These are phyloP conservation scores for Penicillium sclerotigenum DNA, from an alignment of 2,329 filamentous ascomycete genomes.

Conservation along the genomic window DNA sequence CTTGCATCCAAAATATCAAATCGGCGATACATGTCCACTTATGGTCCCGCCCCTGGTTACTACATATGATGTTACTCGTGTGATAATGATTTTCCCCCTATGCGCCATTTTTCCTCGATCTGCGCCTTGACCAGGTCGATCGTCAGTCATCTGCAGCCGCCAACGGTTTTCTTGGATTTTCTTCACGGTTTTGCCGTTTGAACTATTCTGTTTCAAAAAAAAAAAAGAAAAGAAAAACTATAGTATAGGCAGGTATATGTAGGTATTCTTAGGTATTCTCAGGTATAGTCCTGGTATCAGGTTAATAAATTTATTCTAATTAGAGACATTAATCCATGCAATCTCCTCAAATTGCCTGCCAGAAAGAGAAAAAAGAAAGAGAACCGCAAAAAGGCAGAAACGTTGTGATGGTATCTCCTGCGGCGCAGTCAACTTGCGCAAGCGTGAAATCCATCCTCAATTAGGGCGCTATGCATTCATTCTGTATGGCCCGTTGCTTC, in stretches of 20 bases:
- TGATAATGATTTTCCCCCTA: slow-evolving; percentile 2
- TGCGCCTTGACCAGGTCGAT: slow-evolving; percentile 10
- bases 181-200: slow-evolving; percentile 9
- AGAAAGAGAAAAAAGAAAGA: neutral
- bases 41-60: neutral
- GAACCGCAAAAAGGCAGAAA: neutral
- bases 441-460: slow-evolving; percentile 2
- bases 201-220: neutral
- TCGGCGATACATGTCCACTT: slow-evolving; percentile 1
- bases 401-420: slow-evolving; percentile 1
- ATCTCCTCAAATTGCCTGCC: neutral
- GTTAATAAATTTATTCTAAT: neutral
- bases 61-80: neutral
- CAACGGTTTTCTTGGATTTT: slow-evolving; percentile 17
- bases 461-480: neutral
- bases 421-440: slow-evolving; percentile 15
- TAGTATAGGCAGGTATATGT: neutral
- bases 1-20: neutral
- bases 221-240: neutral
- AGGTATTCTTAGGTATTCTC: neutral
- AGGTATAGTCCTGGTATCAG: neutral
- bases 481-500: slow-evolving; percentile 10
- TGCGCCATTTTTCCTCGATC: slow-evolving; percentile 12
- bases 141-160: slow-evolving; percentile 19
- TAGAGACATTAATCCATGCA: neutral